Conservation (phyloP, 345 rosid genomes). For the Moricandia arvensis region DNA sequence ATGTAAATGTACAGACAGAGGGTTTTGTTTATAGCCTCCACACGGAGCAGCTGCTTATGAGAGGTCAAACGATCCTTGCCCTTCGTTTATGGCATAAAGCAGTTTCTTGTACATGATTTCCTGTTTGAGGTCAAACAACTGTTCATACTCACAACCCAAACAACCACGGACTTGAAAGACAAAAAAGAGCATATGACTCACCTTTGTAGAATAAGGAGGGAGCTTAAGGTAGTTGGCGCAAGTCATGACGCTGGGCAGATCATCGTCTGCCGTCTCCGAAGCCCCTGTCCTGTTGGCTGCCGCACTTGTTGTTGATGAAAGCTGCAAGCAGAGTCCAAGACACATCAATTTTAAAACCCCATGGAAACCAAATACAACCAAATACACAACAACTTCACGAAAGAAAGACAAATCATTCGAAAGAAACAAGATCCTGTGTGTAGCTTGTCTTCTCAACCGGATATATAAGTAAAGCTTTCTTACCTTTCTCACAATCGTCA, state of each 20-base stretch:
- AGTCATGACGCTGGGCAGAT: slow-evolving; percentile 98
- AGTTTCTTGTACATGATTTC: slow-evolving; percentile 95
- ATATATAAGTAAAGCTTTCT: neutral
- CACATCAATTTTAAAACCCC: neutral
- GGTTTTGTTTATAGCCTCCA: neutral
- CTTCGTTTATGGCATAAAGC: slow-evolving; percentile 88
- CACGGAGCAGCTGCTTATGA: slow-evolving; percentile 47
- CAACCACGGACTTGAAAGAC: neutral
- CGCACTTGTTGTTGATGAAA: slow-evolving; percentile 66
- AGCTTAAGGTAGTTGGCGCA: slow-evolving; percentile 99
- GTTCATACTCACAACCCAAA: slow-evolving; percentile 1
- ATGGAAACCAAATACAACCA: neutral
- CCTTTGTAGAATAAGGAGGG: slow-evolving; percentile 98
- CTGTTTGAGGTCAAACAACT: slow-evolving; percentile 43
- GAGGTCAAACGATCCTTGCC: slow-evolving; percentile 97
- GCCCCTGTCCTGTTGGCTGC: slow-evolving; percentile 69
- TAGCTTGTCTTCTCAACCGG: neutral
- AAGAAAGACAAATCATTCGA: no score
- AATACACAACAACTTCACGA: no score
- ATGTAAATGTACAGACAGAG: slow-evolving; percentile 16
- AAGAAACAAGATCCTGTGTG: no score
- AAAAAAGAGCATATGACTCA: slow-evolving; percentile 16
- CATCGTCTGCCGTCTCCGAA: slow-evolving; percentile 89
- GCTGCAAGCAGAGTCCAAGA: slow-evolving; percentile 59
- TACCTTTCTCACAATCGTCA: slow-evolving; percentile 99